Percentiles rank a stretch among this genome's conserved stretches.
Evolutionary conservation across 306 rosid genomes (phyloP).

Genomic region (Prunus campanulata): DNA sequence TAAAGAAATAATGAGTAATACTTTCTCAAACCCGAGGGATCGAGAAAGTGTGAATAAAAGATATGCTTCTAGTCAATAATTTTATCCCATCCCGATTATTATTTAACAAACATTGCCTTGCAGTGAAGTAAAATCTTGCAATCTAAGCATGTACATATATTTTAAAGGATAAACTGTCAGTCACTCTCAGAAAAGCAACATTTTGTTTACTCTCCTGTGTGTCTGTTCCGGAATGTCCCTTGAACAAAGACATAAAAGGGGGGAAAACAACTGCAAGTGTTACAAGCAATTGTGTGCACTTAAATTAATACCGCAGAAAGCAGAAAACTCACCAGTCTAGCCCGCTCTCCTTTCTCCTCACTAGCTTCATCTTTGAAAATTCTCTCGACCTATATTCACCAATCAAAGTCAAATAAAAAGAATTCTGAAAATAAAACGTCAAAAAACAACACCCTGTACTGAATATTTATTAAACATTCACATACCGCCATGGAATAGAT

Average conservation of each 20-base stretch:
- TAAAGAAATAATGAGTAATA: background rate
- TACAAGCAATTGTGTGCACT: background rate
- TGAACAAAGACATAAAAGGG: no score
- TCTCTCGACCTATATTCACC: conserved; percentile 53
- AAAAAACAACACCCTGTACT: background rate
- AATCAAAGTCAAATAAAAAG: conserved; percentile 12
- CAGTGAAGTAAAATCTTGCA: background rate
- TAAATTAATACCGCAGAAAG: background rate
- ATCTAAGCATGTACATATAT: background rate
- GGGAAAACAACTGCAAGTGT: background rate
- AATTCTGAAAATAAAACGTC: background rate
- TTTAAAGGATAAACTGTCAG: background rate
- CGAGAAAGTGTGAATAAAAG: background rate
- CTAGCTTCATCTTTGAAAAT: conserved; percentile 93
- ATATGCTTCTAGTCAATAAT: background rate
- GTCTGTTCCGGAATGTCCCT: background rate
- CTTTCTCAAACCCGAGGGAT: background rate
- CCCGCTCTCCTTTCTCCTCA: conserved; percentile 96
- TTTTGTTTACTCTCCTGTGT: background rate
- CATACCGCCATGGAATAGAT: conserved; percentile 60
- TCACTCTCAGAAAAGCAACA: background rate
- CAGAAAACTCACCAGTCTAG: conserved; percentile 72
- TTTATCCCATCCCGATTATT: background rate
- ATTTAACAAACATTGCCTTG: background rate
- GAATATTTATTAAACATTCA: conserved; percentile 2